Evolutionary conservation across 2,329 filamentous ascomycete genomes (phyloP).

Genomic region (Sclerotinia subarctica): DNA sequence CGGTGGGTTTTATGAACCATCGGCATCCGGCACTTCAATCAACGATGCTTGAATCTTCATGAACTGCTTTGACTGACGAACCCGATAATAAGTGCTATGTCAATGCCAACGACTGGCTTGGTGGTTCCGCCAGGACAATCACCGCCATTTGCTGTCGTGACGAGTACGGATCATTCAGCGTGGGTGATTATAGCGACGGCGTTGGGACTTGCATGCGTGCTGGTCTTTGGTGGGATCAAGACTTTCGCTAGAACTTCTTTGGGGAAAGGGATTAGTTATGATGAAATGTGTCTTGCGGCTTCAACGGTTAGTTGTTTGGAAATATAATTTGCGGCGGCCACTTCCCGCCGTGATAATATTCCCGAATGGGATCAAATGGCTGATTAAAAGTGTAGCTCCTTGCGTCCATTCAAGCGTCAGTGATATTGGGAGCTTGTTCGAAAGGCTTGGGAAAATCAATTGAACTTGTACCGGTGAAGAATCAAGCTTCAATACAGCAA

Average conservation of each 20-base stretch:
- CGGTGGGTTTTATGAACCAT: constrained; percentile 9
- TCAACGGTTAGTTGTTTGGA: constrained; percentile 15
- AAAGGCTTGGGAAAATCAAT: constrained; percentile 25
- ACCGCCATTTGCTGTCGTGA: constrained; percentile 24
- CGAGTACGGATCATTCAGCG: constrained; percentile 24
- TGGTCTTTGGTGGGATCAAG: constrained; percentile 23
- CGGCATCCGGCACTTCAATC: constrained; percentile 7
- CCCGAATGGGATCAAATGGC: background rate
- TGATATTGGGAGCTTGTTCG: constrained; percentile 22
- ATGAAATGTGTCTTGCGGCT: constrained; percentile 19
- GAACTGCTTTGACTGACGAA: background rate
- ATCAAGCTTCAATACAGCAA: constrained; percentile 22
- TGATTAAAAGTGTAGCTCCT: constrained; percentile 15
- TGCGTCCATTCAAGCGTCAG: constrained; percentile 20
- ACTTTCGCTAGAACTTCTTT: constrained; percentile 8
- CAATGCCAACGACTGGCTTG: constrained; percentile 7
- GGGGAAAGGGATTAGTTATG: constrained; percentile 7
- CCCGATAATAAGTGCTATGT: constrained; percentile 2
- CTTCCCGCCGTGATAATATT: background rate
- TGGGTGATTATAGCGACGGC: constrained; percentile 25
- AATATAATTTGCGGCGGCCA: background rate
- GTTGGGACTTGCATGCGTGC: constrained; percentile 19
- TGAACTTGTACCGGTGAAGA: constrained; percentile 21
- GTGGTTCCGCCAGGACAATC: constrained; percentile 19
- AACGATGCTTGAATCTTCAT: background rate